Conservation (phyloP, 1,284 basidiomycete genomes). For the Malassezia pachydermatis region DNA sequence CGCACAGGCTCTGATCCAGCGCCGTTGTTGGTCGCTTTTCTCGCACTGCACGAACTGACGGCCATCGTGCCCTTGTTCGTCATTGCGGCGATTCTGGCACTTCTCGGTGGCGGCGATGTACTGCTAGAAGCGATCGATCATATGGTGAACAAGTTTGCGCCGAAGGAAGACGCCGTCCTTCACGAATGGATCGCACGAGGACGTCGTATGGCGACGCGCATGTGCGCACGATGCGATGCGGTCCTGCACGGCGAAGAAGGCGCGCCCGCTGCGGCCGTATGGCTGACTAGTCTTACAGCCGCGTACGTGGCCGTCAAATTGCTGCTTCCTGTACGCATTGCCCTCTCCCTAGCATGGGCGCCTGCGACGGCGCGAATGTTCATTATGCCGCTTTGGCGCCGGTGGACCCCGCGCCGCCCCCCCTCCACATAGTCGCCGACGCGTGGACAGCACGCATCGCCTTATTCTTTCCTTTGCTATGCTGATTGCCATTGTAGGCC, state of each 20-base stretch:
- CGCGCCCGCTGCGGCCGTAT: constrained; percentile 53
- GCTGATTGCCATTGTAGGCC: constrained; percentile 81
- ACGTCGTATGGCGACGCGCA: constrained; percentile 14
- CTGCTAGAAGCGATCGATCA: constrained; percentile 52
- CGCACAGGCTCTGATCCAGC: constrained; percentile 58
- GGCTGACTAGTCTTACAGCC: constrained; percentile 53
- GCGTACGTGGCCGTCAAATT: constrained; percentile 74
- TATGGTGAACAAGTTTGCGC: constrained; percentile 1
- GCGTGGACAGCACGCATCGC: too few species aligned
- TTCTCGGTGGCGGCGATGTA: constrained; percentile 62
- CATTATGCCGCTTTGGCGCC: constrained; percentile 55
- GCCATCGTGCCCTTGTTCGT: constrained; percentile 67
- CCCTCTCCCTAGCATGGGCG: constrained; percentile 62
- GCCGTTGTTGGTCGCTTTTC: constrained; percentile 68
- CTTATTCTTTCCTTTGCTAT: constrained; percentile 48
- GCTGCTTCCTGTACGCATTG: constrained; percentile 65
- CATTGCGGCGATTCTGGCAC: constrained; percentile 63
- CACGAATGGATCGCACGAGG: constrained; percentile 9
- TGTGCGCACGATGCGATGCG: constrained; percentile 6
- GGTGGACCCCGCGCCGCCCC: not conserved
- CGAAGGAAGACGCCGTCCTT: not conserved
- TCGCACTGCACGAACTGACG: constrained; percentile 74
- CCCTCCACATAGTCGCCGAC: not conserved
- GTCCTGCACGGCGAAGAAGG: not conserved
- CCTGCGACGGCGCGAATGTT: constrained; percentile 63